These are phyloP conservation scores for Pseudocercospora musae DNA, from an alignment of 2,329 filamentous ascomycete genomes.

Conservation along the genomic window DNA sequence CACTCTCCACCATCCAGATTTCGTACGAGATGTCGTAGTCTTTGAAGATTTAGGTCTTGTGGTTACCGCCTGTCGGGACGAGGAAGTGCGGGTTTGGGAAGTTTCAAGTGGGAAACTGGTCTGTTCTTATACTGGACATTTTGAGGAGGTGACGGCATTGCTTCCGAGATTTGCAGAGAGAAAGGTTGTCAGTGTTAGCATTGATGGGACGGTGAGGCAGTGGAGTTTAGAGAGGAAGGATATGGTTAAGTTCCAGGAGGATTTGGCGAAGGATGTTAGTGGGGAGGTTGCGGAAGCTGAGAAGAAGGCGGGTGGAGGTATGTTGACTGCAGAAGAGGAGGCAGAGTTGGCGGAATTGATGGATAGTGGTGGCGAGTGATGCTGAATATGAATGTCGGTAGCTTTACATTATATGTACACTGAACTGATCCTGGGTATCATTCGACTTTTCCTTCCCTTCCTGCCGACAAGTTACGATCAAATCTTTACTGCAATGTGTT, in stretches of 20 bases:
- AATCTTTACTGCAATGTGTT: conserved; percentile 11
- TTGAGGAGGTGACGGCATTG: conserved; percentile 85
- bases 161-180: conserved; percentile 49
- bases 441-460: not conserved
- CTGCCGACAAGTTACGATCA: not conserved
- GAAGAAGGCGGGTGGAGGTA: conserved; percentile 44
- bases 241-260: conserved; percentile 54
- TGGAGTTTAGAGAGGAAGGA: conserved; percentile 71
- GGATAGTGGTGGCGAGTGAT: conserved; percentile 61
- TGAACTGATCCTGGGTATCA: conserved; percentile 14
- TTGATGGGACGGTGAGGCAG: conserved; percentile 81
- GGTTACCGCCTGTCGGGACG: conserved; percentile 83
- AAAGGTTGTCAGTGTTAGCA: conserved; percentile 73
- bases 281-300: conserved; percentile 42
- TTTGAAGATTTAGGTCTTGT: conserved; percentile 67
- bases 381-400: not conserved
- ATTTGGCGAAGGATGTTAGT: conserved; percentile 50
- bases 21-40: conserved; percentile 78
- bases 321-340: conserved; percentile 86
- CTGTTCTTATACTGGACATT: conserved; percentile 65
- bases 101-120: conserved; percentile 30
- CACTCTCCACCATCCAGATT: conserved; percentile 76
- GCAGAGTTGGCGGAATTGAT: conserved; percentile 87
- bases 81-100: conserved; percentile 91
- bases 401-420: conserved; percentile 1